A percentile compares a stretch with the other conserved stretches of the same genome.
Evolutionary conservation across 257 asterid genomes (phyloP).

Genomic region (Linaria vulgaris): DNA sequence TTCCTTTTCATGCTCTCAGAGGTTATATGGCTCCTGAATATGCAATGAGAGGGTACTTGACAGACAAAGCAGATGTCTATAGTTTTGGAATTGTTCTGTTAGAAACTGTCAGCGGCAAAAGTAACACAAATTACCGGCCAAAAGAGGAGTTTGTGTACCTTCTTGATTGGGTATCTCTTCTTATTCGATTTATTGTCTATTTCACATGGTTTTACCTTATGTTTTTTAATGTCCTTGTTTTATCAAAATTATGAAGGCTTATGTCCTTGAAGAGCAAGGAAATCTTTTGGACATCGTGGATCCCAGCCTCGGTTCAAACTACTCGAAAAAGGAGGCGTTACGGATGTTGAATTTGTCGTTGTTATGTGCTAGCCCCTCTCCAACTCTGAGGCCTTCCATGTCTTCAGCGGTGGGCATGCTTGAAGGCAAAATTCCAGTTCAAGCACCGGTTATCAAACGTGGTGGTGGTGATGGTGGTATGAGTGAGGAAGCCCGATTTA

Average conservation of each 20-base stretch:
- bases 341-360: constrained; percentile 65
- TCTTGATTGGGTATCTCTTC: constrained; percentile 64
- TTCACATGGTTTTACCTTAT: too few relatives aligned
- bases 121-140: constrained; percentile 57
- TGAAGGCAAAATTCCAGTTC: constrained; percentile 71
- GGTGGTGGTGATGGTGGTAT: constrained; percentile 3
- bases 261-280: constrained; percentile 84
- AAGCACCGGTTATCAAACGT: constrained; percentile 65
- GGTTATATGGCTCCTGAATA: constrained; percentile 89
- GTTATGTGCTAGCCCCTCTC: constrained; percentile 73
- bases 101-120: constrained; percentile 70
- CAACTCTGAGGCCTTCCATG: constrained; percentile 78
- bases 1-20: constrained; percentile 31
- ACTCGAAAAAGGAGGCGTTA: constrained; percentile 56
- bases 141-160: constrained; percentile 63
- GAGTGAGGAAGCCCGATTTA: constrained; percentile 53
- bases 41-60: constrained; percentile 69
- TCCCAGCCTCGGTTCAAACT: constrained; percentile 58
- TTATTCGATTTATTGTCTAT: background rate
- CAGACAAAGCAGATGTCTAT: constrained; percentile 81
- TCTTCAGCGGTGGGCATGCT: constrained; percentile 86
- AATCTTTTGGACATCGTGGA: constrained; percentile 80
- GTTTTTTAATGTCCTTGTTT: background rate
- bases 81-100: constrained; percentile 68
- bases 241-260: constrained; percentile 50